Percentiles rank a stretch among this genome's conserved stretches.
Evolutionary conservation across 1,284 basidiomycete species (phyloP).

Genomic region (Tilletia horrida): DNA sequence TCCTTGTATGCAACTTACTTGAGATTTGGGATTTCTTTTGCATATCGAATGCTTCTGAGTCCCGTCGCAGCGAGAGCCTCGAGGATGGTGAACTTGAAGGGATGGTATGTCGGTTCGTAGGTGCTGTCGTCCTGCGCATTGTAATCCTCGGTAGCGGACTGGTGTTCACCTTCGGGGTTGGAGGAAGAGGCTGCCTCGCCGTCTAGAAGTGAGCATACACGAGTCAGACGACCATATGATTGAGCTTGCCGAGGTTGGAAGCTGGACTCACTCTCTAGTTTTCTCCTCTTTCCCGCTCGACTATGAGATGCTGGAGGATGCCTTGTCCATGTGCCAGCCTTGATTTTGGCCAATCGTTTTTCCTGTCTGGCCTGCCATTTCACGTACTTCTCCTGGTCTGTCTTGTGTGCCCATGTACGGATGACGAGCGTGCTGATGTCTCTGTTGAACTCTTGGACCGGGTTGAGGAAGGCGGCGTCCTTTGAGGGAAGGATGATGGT

Average conservation of each 20-base stretch:
- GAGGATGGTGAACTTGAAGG: slow-evolving; percentile 75
- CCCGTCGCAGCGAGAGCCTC: slow-evolving; percentile 95
- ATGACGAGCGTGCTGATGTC: slow-evolving; percentile 89
- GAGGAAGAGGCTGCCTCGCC: background rate
- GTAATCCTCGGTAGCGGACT: no score
- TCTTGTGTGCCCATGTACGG: slow-evolving; percentile 73
- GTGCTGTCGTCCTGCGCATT: background rate
- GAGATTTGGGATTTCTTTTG: slow-evolving; percentile 89
- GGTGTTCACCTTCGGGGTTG: no score
- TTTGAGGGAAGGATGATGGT: slow-evolving; percentile 52
- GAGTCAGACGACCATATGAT: background rate
- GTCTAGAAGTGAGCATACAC: background rate
- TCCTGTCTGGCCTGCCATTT: slow-evolving; percentile 61
- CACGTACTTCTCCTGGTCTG: slow-evolving; percentile 67
- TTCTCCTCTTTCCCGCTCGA: slow-evolving; percentile 14
- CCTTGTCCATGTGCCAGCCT: slow-evolving; percentile 28
- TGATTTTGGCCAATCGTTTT: slow-evolving; percentile 27
- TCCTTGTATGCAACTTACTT: slow-evolving; percentile 60
- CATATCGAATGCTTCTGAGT: slow-evolving; percentile 91
- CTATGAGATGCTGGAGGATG: background rate
- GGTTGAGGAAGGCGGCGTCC: slow-evolving; percentile 76
- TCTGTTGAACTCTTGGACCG: slow-evolving; percentile 97
- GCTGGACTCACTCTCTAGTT: slow-evolving; percentile 13
- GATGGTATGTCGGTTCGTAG: slow-evolving; percentile 57
- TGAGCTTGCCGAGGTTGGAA: background rate